Evolutionary conservation across 441 rosid species (phyloP), one percentile per base, ranked within the genome.

Genomic region (Mallotus japonicus): DNA sequence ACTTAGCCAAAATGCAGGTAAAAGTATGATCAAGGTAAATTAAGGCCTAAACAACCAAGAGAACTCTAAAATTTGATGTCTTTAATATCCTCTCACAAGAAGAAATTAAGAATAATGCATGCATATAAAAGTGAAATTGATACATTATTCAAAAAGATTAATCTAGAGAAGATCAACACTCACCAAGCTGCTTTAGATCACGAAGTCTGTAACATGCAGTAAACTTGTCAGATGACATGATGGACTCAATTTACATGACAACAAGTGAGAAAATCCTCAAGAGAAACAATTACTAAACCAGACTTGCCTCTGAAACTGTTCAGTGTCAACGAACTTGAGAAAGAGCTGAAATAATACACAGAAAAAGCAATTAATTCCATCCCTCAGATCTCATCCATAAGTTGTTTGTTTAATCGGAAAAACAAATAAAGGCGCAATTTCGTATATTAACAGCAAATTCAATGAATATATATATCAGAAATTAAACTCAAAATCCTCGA

Each of bases 141-240:
- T 28, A 17, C 64, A 60, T 16, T 37, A 50, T 50, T 56, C 19
- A 7, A 64, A n/a, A 49, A 63, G 4, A 37, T 50, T 34, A 50
- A 20, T 59, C 60, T 20, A 59, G 61, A 66, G 49, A 50, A 8
- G 56, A 15, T 50, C 9, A 53, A 53, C 0, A 73, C 89, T 84
- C 80, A 88, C 95, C 88, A 16, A 90, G 89, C 77, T 90, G 95
- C 84, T 87, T 90, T 69, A 90, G 79, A n/a, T 90, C 91, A 6
- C 91, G 92, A 79, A 90, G 95, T 77, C 95, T 90, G 95, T 76
- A 77, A 72, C 17, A 70, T 42, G 69, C 19, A 76, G 56, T 58
- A 32, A 78, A 76, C 69, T 74, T 20, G 54, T 79, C 71, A 76
- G 74, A 51, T 14, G 20, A 63, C 73, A 51, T 14, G 24, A 63